Conservation (phyloP, 129 eudicot species). For the Gnaphalium uliginosum region DNA sequence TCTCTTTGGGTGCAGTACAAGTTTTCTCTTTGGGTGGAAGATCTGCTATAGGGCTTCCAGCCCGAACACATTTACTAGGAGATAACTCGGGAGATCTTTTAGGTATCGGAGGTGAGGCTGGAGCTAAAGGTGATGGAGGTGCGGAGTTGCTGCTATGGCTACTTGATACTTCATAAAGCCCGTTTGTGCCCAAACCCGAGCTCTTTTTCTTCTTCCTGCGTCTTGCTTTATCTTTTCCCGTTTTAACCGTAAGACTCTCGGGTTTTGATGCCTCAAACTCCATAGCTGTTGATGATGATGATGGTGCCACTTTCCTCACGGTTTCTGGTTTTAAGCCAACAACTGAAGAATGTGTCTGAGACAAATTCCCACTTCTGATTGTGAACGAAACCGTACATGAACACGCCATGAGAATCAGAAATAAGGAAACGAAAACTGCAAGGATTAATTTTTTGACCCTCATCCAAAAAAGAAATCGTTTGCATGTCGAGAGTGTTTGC, state of each 20-base stretch:
- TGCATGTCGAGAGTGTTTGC: slow-evolving; percentile 47
- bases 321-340: slow-evolving; percentile 32
- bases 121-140: slow-evolving; percentile 84
- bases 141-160: slow-evolving; percentile 95
- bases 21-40: slow-evolving; percentile 33
- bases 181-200: slow-evolving; percentile 37
- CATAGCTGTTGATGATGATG: slow-evolving; percentile 20
- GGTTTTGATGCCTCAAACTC: slow-evolving; percentile 39
- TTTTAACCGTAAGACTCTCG: slow-evolving; percentile 58
- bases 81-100: slow-evolving; percentile 41
- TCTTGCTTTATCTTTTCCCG: slow-evolving; percentile 69
- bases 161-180: slow-evolving; percentile 68
- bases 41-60: slow-evolving; percentile 30
- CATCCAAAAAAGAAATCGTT: slow-evolving; percentile 49
- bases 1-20: slow-evolving; percentile 16
- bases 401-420: slow-evolving; percentile 33
- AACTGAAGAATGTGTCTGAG: slow-evolving; percentile 32
- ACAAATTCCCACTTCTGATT: slow-evolving; percentile 32
- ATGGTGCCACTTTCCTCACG: slow-evolving; percentile 23
- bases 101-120: slow-evolving; percentile 46
- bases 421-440: slow-evolving; percentile 33
- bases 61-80: slow-evolving; percentile 35
- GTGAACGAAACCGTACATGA: slow-evolving; percentile 40
- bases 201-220: slow-evolving; percentile 62
- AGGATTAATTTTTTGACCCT: slow-evolving; percentile 45